A percentile compares a stretch with the other conserved stretches of the same genome.
Conservation (phyloP, 345 rosid species). For the Salix dunnii region DNA sequence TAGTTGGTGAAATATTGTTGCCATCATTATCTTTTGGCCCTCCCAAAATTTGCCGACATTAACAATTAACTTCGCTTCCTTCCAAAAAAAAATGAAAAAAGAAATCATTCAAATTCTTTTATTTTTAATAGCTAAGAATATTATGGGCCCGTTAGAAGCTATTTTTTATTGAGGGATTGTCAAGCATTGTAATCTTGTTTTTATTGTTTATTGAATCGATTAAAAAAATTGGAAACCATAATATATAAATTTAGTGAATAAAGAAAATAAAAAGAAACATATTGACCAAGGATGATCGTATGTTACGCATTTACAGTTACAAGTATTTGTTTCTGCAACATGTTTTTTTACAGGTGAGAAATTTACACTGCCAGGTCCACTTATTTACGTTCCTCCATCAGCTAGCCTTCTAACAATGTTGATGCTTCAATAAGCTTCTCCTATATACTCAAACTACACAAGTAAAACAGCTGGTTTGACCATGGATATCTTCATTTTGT, state of each 20-base stretch:
- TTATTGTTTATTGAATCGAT: neutral
- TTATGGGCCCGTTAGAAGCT: no score
- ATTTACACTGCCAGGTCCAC: neutral
- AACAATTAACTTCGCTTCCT: no score
- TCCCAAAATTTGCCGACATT: no score
- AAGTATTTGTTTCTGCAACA: neutral
- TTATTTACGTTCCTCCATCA: neutral
- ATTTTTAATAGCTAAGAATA: no score
- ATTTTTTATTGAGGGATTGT: no score
- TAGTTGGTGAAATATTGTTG: no score
- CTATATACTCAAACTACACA: neutral
- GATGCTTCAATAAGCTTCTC: neutral
- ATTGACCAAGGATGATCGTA: neutral
- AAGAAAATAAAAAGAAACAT: neutral
- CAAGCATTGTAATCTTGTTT: neutral
- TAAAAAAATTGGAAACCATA: no score
- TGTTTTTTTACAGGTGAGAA: neutral
- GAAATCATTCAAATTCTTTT: no score
- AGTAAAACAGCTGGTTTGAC: neutral
- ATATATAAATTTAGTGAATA: no score
- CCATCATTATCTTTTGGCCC: no score
- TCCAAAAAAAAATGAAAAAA: no score
- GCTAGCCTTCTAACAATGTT: neutral
- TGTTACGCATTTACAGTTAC: neutral
- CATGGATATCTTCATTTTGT: neutral